Evolutionary conservation across 352 stramenopile genomes (phyloP).

Genomic region (Blastocystis sp.): DNA sequence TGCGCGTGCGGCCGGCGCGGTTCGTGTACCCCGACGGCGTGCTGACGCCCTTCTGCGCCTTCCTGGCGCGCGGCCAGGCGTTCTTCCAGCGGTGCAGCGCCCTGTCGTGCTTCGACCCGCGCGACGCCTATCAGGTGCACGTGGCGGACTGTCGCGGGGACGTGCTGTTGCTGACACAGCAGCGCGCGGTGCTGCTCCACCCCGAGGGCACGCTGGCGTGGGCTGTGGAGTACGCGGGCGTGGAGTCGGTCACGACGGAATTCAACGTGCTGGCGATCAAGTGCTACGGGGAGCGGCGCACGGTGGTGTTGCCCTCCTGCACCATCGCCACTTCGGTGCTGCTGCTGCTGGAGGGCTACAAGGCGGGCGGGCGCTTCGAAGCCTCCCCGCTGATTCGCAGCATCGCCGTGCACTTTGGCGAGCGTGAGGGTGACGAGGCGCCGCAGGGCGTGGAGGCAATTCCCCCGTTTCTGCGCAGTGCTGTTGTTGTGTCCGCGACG

Average conservation of each 20-base stretch:
- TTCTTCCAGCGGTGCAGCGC: not conserved
- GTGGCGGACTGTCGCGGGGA: constrained; percentile 2
- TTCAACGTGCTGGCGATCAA: constrained; percentile 4
- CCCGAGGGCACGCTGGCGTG: not conserved
- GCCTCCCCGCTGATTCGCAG: not conserved
- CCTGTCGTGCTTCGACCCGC: not conserved
- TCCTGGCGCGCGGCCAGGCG: not conserved
- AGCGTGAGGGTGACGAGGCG: not conserved
- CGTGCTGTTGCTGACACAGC: not conserved
- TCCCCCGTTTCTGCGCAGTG: not conserved
- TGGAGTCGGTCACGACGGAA: not conserved
- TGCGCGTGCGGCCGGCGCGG: constrained; percentile 77
- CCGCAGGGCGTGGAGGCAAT: not conserved
- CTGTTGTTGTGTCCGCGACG: not conserved
- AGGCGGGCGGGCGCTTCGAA: not conserved
- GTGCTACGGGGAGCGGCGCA: not conserved
- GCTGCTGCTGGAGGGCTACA: not conserved
- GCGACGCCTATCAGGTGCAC: constrained; percentile 17
- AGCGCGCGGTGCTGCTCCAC: not conserved
- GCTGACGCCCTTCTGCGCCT: constrained; percentile 5
- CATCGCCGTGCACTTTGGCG: constrained; percentile 21
- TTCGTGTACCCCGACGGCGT: constrained; percentile 34
- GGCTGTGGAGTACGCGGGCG: not conserved
- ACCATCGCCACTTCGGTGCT: not conserved
- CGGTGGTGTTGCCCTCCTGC: constrained; percentile 17